Conservation (phyloP, 345 rosid species). For the Salix koriyanagi region DNA sequence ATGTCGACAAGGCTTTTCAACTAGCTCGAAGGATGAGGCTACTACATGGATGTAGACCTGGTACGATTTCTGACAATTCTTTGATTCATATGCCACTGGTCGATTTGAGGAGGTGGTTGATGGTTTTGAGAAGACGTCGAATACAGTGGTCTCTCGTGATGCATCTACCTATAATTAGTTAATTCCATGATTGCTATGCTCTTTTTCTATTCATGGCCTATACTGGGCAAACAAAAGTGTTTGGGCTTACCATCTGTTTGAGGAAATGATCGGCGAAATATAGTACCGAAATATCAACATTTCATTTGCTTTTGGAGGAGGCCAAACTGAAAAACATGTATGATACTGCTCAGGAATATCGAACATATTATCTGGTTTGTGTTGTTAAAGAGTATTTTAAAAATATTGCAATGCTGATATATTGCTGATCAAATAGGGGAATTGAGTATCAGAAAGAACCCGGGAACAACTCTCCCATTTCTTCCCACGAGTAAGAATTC, state of each 20-base stretch:
- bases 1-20: constrained; percentile 54
- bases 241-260: too few species aligned
- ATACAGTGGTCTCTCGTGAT: constrained; percentile 33
- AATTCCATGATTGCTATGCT: constrained; percentile 72
- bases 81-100: constrained; percentile 66
- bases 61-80: constrained; percentile 60
- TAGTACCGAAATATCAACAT: too few species aligned
- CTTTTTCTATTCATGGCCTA: too few species aligned
- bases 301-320: too few species aligned
- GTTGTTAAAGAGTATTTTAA: too few species aligned
- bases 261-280: too few species aligned
- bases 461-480: constrained; percentile 15
- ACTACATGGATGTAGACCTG: constrained; percentile 47
- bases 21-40: constrained; percentile 45
- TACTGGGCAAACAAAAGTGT: too few species aligned
- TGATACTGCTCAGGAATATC: constrained; percentile 41
- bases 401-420: too few species aligned
- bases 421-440: background rate
- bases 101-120: constrained; percentile 44
- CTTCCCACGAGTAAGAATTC: background rate
- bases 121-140: constrained; percentile 56
- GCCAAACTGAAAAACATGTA: too few species aligned
- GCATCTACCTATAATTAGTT: constrained; percentile 73
- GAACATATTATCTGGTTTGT: too few species aligned
- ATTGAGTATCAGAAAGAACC: constrained; percentile 12